These are phyloP conservation scores for Vanderwaltozyma yarrowii DNA, from an alignment of 805 yeast genomes.

Conservation along the genomic window DNA sequence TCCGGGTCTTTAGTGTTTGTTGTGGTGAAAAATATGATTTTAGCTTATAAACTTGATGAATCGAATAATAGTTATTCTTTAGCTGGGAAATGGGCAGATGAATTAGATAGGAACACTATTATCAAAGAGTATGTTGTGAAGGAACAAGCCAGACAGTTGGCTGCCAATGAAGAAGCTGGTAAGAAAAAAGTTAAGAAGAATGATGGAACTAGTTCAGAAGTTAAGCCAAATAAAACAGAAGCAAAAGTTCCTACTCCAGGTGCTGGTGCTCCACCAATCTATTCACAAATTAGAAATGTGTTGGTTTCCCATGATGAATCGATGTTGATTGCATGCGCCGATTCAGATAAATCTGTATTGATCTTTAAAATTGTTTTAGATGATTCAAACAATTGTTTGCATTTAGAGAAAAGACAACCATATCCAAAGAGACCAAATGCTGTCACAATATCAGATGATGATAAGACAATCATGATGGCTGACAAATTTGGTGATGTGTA, in stretches of 20 bases:
- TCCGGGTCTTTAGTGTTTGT: slow-evolving; percentile 42
- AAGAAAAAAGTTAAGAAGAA: slow-evolving; percentile 29
- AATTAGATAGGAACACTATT: slow-evolving; percentile 34
- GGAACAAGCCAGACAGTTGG: slow-evolving; percentile 27
- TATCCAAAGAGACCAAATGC: slow-evolving; percentile 94
- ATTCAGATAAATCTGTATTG: slow-evolving; percentile 71
- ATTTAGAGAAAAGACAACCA: slow-evolving; percentile 54
- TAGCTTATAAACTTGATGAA: slow-evolving; percentile 34
- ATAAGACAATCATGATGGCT: slow-evolving; percentile 52
- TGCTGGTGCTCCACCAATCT: slow-evolving; percentile 57
- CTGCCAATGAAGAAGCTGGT: slow-evolving; percentile 17
- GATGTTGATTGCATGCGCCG: slow-evolving; percentile 59
- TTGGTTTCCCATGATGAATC: slow-evolving; percentile 42
- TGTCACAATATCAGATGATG: slow-evolving; percentile 46
- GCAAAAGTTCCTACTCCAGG: slow-evolving; percentile 55
- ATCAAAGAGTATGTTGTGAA: slow-evolving; percentile 40
- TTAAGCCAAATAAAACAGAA: slow-evolving; percentile 31
- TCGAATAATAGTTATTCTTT: slow-evolving; percentile 9
- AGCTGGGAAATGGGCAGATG: slow-evolving; percentile 55
- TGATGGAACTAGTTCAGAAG: slow-evolving; percentile 10
- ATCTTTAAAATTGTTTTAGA: slow-evolving; percentile 37
- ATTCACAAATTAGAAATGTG: slow-evolving; percentile 59
- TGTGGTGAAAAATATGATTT: slow-evolving; percentile 48
- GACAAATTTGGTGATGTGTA: slow-evolving; percentile 98
- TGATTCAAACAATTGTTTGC: slow-evolving; percentile 33